phyloP scores from a whole-genome alignment of 2,329 filamentous ascomycete species.

The Penicillium sp. region DNA sequence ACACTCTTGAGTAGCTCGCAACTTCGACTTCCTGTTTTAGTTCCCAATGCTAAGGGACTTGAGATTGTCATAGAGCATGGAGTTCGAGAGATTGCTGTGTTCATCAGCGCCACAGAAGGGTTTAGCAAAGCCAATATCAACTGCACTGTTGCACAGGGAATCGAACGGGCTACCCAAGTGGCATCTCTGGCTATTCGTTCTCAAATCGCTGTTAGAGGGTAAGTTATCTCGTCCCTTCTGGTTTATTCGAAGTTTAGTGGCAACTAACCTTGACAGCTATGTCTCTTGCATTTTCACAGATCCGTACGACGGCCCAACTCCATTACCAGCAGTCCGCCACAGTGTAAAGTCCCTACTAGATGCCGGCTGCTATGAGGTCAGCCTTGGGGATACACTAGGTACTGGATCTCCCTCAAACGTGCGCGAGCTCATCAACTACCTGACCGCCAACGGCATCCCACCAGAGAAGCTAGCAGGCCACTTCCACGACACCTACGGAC shows the following conservation, averaged over 20 bases:
- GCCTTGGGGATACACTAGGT: constrained; percentile 84
- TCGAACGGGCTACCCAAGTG: constrained; percentile 37
- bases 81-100: constrained; percentile 44
- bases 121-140: constrained; percentile 48
- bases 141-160: constrained; percentile 41
- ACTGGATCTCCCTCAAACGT: constrained; percentile 65
- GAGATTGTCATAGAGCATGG: constrained; percentile 57
- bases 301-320: constrained; percentile 55
- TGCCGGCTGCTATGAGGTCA: constrained; percentile 88
- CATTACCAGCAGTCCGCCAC: constrained; percentile 51
- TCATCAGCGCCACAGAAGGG: constrained; percentile 44
- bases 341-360: constrained; percentile 65
- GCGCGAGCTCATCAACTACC: constrained; percentile 32
- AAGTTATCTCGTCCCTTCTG: too few species aligned
- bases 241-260: too few species aligned
- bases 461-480: constrained; percentile 74
- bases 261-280: constrained; percentile 21
- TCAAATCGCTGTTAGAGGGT: constrained; percentile 39
- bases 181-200: constrained; percentile 27
- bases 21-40: constrained; percentile 40
- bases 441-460: constrained; percentile 55
- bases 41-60: constrained; percentile 45
- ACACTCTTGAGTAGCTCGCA: constrained; percentile 55
- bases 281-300: constrained; percentile 47
- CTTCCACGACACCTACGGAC: constrained; percentile 86